Evolutionary conservation across 2,329 filamentous ascomycete genomes (phyloP).

Genomic region (Alternaria sp.): DNA sequence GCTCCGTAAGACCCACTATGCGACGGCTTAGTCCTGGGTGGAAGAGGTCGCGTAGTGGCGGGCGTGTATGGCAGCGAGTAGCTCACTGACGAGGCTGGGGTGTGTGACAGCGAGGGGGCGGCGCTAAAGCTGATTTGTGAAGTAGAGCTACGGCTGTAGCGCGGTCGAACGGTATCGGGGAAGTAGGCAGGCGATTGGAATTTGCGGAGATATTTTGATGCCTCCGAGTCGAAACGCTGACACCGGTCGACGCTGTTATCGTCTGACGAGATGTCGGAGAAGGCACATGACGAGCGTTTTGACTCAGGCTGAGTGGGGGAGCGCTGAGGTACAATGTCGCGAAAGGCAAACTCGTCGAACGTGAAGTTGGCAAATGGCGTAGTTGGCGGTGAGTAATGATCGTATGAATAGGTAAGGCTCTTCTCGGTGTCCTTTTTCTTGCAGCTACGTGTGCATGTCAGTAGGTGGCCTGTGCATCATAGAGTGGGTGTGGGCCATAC

Average conservation of each 20-base stretch:
- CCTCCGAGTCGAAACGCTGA: constrained; percentile 45
- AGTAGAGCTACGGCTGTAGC: constrained; percentile 44
- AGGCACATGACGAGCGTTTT: constrained; percentile 49
- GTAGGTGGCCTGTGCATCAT: constrained; percentile 2
- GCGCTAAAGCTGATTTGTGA: constrained; percentile 46
- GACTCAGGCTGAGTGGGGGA: constrained; percentile 52
- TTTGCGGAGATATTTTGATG: constrained; percentile 51
- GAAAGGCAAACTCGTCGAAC: constrained; percentile 47
- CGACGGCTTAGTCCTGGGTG: constrained; percentile 47
- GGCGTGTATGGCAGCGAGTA: constrained; percentile 53
- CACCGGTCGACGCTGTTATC: constrained; percentile 34
- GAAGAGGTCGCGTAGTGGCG: constrained; percentile 45
- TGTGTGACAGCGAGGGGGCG: constrained; percentile 55
- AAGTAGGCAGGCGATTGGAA: constrained; percentile 43
- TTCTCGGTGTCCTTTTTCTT: constrained; percentile 54
- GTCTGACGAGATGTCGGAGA: constrained; percentile 52
- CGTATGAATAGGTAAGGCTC: constrained; percentile 34
- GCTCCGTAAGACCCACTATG: constrained; percentile 48
- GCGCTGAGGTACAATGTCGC: constrained; percentile 56
- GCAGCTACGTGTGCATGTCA: constrained; percentile 47
- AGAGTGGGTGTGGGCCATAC: constrained; percentile 49
- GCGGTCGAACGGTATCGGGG: constrained; percentile 39
- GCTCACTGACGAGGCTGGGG: constrained; percentile 54
- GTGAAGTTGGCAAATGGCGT: constrained; percentile 48
- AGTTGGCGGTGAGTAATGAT: constrained; percentile 44